These are phyloP conservation scores for Aspergillus puulaauensis DNA, from an alignment of 2,329 filamentous ascomycete genomes.

Conservation along the genomic window DNA sequence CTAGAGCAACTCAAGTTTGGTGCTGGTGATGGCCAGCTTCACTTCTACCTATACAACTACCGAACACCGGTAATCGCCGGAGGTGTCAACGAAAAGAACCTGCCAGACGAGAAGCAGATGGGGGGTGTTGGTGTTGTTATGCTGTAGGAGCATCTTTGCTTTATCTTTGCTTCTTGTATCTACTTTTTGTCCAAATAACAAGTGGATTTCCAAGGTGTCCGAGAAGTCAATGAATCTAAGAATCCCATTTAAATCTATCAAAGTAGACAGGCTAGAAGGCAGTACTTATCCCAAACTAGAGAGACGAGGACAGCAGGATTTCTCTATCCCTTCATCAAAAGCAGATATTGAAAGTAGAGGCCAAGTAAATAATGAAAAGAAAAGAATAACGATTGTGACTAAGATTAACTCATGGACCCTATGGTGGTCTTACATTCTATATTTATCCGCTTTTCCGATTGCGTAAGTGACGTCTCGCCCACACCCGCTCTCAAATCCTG, in stretches of 20 bases:
- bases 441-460: not conserved
- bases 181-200: constrained; percentile 35
- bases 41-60: constrained; percentile 99
- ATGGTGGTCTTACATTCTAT: not conserved
- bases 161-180: constrained; percentile 3
- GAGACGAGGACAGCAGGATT: not conserved
- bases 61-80: constrained; percentile 80
- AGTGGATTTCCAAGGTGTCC: not conserved
- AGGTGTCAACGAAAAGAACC: constrained; percentile 77
- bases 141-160: constrained; percentile 51
- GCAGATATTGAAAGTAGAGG: too few species aligned
- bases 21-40: constrained; percentile 86
- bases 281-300: not conserved
- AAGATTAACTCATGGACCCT: too few species aligned
- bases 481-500: too few species aligned
- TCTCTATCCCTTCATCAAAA: not conserved
- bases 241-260: not conserved
- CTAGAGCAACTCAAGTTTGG: constrained; percentile 93
- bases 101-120: constrained; percentile 71
- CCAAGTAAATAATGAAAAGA: too few species aligned
- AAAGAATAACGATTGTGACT: too few species aligned
- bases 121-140: constrained; percentile 91
- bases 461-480: not conserved
- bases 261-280: not conserved
- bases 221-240: not conserved